phyloP scores from a whole-genome alignment of 345 rosid species.

The Lepidium didymum region DNA sequence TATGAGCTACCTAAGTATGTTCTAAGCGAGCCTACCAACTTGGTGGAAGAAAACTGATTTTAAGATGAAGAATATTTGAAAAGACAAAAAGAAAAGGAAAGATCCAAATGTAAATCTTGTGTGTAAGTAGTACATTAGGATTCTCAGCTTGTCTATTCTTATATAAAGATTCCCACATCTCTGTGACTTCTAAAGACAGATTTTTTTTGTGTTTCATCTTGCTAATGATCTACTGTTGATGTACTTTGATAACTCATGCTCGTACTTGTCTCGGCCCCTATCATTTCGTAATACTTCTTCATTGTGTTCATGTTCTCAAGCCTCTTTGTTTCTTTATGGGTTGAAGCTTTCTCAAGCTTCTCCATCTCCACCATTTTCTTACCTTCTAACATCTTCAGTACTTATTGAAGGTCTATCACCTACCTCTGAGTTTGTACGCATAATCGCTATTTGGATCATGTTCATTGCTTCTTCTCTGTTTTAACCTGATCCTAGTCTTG shows the following conservation, averaged over 20 bases:
- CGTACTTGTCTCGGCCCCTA: neutral
- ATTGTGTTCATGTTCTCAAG: constrained; percentile 9
- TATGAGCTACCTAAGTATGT: constrained; percentile 93
- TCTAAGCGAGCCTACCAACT: constrained; percentile 83
- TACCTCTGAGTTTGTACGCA: constrained; percentile 26
- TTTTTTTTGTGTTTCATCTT: constrained; percentile 3
- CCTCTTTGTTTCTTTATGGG: neutral
- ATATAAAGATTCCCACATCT: neutral
- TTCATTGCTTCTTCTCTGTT: constrained; percentile 33
- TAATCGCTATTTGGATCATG: constrained; percentile 37
- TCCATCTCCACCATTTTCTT: constrained; percentile 13
- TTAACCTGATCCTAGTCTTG: constrained; percentile 29
- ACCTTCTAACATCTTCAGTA: constrained; percentile 52
- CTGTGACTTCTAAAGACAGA: neutral
- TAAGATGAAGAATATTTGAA: constrained; percentile 11
- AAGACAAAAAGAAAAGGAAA: neutral
- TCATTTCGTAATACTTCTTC: constrained; percentile 24
- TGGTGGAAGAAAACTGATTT: constrained; percentile 48
- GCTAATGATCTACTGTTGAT: neutral
- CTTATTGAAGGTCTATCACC: constrained; percentile 35
- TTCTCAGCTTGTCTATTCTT: constrained; percentile 21
- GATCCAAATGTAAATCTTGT: constrained; percentile 21
- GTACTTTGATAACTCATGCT: neutral
- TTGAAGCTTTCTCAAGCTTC: constrained; percentile 15
- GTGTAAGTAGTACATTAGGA: constrained; percentile 34